These are phyloP conservation scores for Sechiopsis laciniata DNA, from an alignment of 306 rosid species.

Conservation along the genomic window DNA sequence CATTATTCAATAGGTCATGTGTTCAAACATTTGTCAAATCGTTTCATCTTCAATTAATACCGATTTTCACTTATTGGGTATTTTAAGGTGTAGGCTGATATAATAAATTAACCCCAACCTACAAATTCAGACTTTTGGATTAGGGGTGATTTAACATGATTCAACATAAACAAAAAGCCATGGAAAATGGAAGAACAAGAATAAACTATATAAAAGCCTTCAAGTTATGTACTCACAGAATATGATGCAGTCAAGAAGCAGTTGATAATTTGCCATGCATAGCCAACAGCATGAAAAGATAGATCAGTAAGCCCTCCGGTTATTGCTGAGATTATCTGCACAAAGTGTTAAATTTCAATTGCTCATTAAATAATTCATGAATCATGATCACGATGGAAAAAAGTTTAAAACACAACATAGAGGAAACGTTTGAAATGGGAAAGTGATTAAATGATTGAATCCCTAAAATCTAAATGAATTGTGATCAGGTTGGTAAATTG, in stretches of 20 bases:
- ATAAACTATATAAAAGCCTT: slow-evolving; percentile 11
- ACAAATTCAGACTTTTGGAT: too few relatives aligned
- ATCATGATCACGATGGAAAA: slow-evolving; percentile 14
- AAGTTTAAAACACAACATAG: not conserved
- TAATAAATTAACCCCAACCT: too few relatives aligned
- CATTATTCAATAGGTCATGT: too few relatives aligned
- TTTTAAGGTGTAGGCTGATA: too few relatives aligned
- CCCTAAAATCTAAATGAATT: not conserved
- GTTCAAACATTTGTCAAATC: too few relatives aligned
- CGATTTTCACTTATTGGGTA: too few relatives aligned
- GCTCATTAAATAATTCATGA: slow-evolving; percentile 15
- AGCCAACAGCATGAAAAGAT: slow-evolving; percentile 75
- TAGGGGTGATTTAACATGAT: too few relatives aligned
- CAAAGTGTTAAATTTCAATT: slow-evolving; percentile 19
- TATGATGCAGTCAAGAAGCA: slow-evolving; percentile 96
- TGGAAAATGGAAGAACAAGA: slow-evolving; percentile 1
- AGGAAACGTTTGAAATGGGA: not conserved
- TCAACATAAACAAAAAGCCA: not conserved
- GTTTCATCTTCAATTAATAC: too few relatives aligned
- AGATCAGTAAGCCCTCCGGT: slow-evolving; percentile 91
- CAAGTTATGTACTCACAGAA: slow-evolving; percentile 65
- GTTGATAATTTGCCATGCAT: slow-evolving; percentile 79
- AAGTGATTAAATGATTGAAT: not conserved
- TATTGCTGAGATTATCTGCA: slow-evolving; percentile 92
- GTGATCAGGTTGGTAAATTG: slow-evolving; percentile 12